These are phyloP conservation scores for Botrytis squamosa DNA, from an alignment of 2,329 filamentous ascomycete species.

Conservation along the genomic window DNA sequence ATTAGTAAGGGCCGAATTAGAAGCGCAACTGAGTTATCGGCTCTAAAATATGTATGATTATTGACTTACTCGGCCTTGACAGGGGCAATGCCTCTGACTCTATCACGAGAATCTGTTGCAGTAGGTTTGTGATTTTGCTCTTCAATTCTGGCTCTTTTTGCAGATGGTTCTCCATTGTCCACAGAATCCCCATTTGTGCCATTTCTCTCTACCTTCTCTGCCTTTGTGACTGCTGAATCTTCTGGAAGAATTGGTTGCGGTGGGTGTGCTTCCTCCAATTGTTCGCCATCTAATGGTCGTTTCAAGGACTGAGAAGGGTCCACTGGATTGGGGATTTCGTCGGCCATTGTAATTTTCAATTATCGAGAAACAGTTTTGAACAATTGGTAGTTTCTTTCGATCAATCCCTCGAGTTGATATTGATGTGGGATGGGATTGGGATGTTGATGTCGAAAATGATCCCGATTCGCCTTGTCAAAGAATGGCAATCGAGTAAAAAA, in stretches of 20 bases:
- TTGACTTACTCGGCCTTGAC: conserved; percentile 38
- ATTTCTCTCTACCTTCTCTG: conserved; percentile 36
- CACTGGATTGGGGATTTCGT: conserved; percentile 25
- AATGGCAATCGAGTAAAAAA: conserved; percentile 7
- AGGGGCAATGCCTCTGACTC: conserved; percentile 36
- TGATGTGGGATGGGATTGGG: neutral
- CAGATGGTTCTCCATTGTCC: conserved; percentile 28
- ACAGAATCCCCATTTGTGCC: conserved; percentile 24
- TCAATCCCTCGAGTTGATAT: neutral
- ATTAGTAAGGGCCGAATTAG: conserved; percentile 5
- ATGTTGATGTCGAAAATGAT: conserved; percentile 1
- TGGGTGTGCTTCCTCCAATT: conserved; percentile 29
- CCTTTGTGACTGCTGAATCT: conserved; percentile 37
- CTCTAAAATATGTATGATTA: neutral
- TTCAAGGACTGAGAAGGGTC: conserved; percentile 36
- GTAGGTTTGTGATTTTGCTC: conserved; percentile 38
- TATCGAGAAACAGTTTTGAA: neutral
- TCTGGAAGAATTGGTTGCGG: conserved; percentile 32
- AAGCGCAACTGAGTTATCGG: neutral
- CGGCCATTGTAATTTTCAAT: conserved; percentile 27
- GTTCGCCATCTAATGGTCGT: conserved; percentile 27
- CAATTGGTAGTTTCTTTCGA: neutral
- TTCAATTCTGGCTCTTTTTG: conserved; percentile 32
- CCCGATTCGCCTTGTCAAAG: neutral
- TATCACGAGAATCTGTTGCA: conserved; percentile 35